Base-by-base conservation (phyloP, 768 basidiomycete species). In the Mycena capillaripes region DNA sequence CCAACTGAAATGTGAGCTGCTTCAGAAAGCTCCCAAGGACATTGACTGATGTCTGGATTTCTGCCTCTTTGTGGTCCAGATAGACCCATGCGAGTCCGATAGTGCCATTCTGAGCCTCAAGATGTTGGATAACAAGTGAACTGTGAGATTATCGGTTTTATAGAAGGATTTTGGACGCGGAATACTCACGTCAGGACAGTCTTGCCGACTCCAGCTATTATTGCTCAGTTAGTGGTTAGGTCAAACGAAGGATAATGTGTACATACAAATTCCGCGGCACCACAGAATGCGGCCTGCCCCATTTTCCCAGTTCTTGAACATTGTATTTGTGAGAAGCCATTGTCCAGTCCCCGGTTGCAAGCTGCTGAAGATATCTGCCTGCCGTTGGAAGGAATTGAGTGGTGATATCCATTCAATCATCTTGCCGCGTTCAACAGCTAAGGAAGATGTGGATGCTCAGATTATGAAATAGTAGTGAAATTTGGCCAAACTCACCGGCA, bases 371-470 rank as follows among this genome's bases (percentile, higher is more conserved):
- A 57, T 57, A 2, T 57, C 56, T 1, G 34, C 2, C n/a, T 57
- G 56, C 23, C 58, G 21, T 30, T 23, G 57, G 42, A 69, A 59
- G 17, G 44, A 60, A 44, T 61, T 69, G 40, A 69, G 56, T 11
- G 56, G 29, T 10, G 56, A 19, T 14, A 57, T 36, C 56, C 56
- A 57, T 6, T 57, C 56, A 38, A 36, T 21, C 36, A 57, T 23
- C 19, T 23, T 1, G 56, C 36, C n/a, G 4, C 34, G 56, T 34
- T 38, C 3, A 6, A 34, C 21, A n/a, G 17, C 6, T n/a, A n/a
- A n/a, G n/a, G n/a, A n/a, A n/a, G n/a, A n/a, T 56, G 17, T n/a
- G n/a, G n/a, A n/a, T 56, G 1, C n/a, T 21, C 32, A n/a, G n/a
- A n/a, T n/a, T n/a, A n/a, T n/a, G n/a, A n/a, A n/a, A n/a, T n/a